Evolutionary conservation across 164 flowering plant genomes (phyloP).

Genomic region (Aristolochia contorta): DNA sequence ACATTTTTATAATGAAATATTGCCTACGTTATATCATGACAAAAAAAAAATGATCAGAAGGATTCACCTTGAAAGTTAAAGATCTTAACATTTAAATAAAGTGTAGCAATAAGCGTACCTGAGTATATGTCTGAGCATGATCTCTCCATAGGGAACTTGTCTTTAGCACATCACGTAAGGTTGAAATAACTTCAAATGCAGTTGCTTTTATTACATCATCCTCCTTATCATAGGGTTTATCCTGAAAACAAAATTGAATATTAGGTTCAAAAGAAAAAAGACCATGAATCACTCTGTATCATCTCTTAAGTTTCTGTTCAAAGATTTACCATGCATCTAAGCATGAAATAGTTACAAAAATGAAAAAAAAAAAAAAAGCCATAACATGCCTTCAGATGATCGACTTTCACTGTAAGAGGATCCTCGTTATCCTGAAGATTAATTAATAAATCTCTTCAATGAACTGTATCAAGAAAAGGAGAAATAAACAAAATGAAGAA

Average conservation of each 20-base stretch:
- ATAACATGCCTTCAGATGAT: conserved; percentile 78
- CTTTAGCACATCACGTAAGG: conserved; percentile 81
- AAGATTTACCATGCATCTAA: background rate
- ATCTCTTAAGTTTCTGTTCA: background rate
- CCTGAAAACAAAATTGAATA: conserved; percentile 36
- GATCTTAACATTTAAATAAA: background rate
- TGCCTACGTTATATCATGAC: background rate
- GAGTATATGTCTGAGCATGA: conserved; percentile 85
- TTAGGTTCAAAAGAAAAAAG: background rate
- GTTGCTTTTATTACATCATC: conserved; percentile 95
- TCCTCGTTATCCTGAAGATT: conserved; percentile 72
- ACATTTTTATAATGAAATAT: no score
- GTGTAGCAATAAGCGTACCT: conserved; percentile 30
- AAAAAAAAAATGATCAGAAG: background rate
- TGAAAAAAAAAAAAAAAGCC: background rate
- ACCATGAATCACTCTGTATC: background rate
- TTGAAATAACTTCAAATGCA: conserved; percentile 90
- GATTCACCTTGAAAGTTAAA: no score
- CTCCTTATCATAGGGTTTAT: conserved; percentile 75
- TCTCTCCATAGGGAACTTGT: conserved; percentile 93
- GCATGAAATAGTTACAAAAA: background rate
- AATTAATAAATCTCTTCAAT: background rate
- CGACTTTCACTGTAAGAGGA: conserved; percentile 96
- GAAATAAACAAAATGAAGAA: background rate
- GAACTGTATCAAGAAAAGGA: background rate